Evolutionary conservation across 768 basidiomycete genomes (phyloP).

Genomic region (Grammothele lineata): DNA sequence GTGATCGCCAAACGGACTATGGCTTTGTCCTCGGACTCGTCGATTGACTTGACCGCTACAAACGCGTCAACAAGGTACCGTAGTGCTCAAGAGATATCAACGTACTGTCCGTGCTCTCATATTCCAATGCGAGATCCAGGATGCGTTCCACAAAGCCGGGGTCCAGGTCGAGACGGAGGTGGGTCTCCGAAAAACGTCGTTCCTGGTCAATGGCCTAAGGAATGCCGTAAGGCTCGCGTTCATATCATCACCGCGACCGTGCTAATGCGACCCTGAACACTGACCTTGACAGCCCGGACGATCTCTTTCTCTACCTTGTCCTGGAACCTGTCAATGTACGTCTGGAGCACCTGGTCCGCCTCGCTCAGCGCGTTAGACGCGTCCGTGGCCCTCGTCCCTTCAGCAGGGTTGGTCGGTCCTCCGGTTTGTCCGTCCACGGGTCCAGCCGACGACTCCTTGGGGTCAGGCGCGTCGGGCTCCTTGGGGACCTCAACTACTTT

Average conservation of each 20-base stretch:
- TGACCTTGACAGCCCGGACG: conserved; percentile 63
- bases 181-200: conserved; percentile 60
- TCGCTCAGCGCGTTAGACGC: conserved; percentile 31
- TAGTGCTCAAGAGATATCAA: conserved; percentile 1
- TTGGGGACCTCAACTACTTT: conserved; percentile 41
- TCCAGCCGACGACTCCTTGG: conserved; percentile 20
- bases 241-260: no score
- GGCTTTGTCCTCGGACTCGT: conserved; percentile 68
- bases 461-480: conserved; percentile 13
- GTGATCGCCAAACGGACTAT: conserved; percentile 70
- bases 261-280: no score
- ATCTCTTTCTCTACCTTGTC: conserved; percentile 90
- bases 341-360: conserved; percentile 61
- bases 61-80: background rate
- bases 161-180: conserved; percentile 63
- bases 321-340: conserved; percentile 74
- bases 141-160: conserved; percentile 53
- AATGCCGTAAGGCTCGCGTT: background rate
- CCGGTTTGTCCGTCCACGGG: conserved; percentile 3
- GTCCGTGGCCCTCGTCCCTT: conserved; percentile 17
- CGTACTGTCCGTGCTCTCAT: conserved; percentile 29
- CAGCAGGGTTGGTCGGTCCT: no score
- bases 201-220: conserved; percentile 80
- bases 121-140: conserved; percentile 44
- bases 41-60: conserved; percentile 35